Evolutionary conservation across 2,329 filamentous ascomycete species (phyloP).

Genomic region (Ceratocystis cubensis): DNA sequence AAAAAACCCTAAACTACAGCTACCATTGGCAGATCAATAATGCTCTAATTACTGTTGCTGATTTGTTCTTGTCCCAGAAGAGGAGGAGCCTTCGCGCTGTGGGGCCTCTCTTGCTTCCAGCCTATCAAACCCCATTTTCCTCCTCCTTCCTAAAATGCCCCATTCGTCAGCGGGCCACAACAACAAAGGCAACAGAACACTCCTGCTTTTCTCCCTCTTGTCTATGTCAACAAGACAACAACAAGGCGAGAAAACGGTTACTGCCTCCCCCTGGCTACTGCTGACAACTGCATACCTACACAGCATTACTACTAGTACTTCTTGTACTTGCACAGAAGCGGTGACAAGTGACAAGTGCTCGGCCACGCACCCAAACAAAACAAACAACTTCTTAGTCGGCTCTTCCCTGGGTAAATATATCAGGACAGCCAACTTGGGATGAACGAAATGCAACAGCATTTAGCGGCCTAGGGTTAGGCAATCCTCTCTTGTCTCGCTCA

Average conservation of each 20-base stretch:
- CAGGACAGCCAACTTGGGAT: not conserved
- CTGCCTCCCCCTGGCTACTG: not conserved
- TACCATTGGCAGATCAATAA: not conserved
- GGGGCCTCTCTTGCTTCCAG: not conserved
- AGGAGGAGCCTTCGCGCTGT: not conserved
- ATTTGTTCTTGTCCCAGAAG: not conserved
- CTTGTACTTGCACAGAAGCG: not conserved
- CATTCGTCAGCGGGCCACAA: too few species aligned
- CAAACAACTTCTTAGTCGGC: not conserved
- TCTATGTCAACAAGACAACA: not conserved
- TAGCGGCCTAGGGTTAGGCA: not conserved
- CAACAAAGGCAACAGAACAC: too few species aligned
- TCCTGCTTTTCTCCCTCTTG: too few species aligned
- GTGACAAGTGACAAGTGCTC: not conserved
- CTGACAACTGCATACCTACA: not conserved
- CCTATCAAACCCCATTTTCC: not conserved
- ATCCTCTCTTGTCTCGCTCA: too few species aligned
- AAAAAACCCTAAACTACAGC: not conserved
- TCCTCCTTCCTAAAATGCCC: not conserved
- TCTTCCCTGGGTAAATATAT: constrained; percentile 6
- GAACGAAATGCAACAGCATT: not conserved
- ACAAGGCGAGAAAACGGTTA: not conserved
- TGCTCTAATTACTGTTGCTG: not conserved
- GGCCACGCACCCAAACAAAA: not conserved
- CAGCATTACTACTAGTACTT: not conserved